These are phyloP conservation scores for Cornus controversa DNA, from an alignment of 148 eudicot genomes.

Conservation along the genomic window DNA sequence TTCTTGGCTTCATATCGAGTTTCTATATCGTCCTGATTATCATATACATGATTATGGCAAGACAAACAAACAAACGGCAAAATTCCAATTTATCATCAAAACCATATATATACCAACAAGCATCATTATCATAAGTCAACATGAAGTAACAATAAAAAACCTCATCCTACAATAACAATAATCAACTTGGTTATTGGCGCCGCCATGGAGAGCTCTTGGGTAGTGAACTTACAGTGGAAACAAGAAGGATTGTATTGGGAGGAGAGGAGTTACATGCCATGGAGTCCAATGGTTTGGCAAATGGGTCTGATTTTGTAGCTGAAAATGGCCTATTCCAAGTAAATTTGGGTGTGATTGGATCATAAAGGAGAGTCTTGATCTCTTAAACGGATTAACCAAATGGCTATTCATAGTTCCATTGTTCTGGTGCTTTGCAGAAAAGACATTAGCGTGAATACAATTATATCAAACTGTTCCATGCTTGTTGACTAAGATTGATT, in stretches of 20 bases:
- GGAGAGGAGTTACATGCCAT: not conserved
- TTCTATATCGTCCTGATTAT: too few relatives aligned
- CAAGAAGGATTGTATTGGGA: constrained; percentile 6
- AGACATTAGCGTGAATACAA: not conserved
- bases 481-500: too few relatives aligned
- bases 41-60: too few relatives aligned
- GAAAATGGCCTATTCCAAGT: constrained; percentile 26
- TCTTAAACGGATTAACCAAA: constrained; percentile 4
- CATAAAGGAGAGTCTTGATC: constrained; percentile 1
- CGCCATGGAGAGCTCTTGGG: constrained; percentile 20
- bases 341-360: constrained; percentile 4
- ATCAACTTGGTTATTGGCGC: constrained; percentile 49
- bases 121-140: not conserved
- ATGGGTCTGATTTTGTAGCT: constrained; percentile 9
- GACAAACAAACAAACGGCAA: too few relatives aligned
- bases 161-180: not conserved
- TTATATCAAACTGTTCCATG: too few relatives aligned
- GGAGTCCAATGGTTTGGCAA: not conserved
- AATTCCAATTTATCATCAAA: not conserved
- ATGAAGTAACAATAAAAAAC: not conserved
- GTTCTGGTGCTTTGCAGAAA: not conserved
- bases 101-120: not conserved
- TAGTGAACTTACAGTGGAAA: constrained; percentile 15
- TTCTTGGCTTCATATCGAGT: not conserved
- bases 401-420: constrained; percentile 8